These are phyloP conservation scores for Mrakia hoshinonis DNA, from an alignment of 768 basidiomycete genomes.

Conservation along the genomic window DNA sequence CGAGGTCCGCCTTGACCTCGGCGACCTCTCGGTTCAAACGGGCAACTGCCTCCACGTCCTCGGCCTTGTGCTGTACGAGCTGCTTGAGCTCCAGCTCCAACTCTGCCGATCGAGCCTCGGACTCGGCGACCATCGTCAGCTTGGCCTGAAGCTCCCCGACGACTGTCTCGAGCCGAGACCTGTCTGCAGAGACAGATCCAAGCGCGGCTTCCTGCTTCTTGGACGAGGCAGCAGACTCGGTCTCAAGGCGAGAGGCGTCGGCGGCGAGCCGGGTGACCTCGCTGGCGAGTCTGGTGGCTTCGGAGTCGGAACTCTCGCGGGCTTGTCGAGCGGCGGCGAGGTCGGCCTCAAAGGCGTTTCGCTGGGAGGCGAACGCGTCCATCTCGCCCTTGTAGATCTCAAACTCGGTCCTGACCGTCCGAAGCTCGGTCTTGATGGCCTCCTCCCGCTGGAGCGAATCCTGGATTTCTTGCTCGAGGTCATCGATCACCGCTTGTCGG, in stretches of 20 bases:
- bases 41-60: neutral
- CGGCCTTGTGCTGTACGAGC: neutral
- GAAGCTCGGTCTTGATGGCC: neutral
- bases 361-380: conserved; percentile 22
- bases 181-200: neutral
- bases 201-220: neutral
- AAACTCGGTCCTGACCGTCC: conserved; percentile 10
- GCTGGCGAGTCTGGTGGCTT: neutral
- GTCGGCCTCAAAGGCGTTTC: conserved; percentile 19
- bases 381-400: conserved; percentile 21
- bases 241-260: conserved; percentile 3
- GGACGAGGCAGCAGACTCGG: neutral
- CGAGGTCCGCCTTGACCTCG: neutral
- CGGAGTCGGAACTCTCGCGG: neutral
- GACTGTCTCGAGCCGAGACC: neutral
- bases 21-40: neutral
- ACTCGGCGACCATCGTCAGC: neutral
- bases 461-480: conserved; percentile 10
- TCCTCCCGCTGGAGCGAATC: neutral
- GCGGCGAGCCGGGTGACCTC: conserved; percentile 3
- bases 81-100: neutral
- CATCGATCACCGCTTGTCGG: neutral
- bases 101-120: neutral
- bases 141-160: neutral
- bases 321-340: neutral